These are phyloP conservation scores for Alternaria ventricosa DNA, from an alignment of 2,329 filamentous ascomycete species.

Conservation along the genomic window DNA sequence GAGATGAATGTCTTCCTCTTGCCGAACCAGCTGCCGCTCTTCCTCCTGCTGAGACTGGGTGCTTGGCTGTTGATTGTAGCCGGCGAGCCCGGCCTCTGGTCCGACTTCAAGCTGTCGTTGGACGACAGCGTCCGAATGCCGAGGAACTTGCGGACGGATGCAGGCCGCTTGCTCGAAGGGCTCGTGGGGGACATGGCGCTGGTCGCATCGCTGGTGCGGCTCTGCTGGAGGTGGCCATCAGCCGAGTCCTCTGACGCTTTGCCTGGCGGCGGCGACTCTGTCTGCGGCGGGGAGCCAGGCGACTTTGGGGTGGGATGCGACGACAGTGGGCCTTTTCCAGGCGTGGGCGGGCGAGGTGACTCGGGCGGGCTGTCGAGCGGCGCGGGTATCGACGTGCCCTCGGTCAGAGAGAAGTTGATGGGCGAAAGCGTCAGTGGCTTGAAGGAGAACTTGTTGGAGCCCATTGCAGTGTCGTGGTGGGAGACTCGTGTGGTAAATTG, in stretches of 20 bases:
- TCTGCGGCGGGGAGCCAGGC: conserved; percentile 31
- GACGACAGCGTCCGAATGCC: conserved; percentile 48
- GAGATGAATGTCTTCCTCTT: conserved; percentile 46
- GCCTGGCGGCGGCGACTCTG: conserved; percentile 24
- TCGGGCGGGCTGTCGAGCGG: conserved; percentile 50
- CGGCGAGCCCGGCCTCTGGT: conserved; percentile 44
- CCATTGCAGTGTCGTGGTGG: conserved; percentile 25
- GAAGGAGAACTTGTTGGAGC: conserved; percentile 35
- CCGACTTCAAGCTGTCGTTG: conserved; percentile 45
- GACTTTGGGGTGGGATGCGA: conserved; percentile 51
- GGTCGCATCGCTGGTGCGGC: conserved; percentile 38
- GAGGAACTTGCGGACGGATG: conserved; percentile 51
- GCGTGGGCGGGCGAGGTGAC: conserved; percentile 47
- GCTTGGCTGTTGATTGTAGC: conserved; percentile 42
- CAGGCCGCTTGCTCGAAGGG: conserved; percentile 42
- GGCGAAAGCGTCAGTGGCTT: conserved; percentile 47
- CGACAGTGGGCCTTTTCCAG: conserved; percentile 48
- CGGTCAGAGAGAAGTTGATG: conserved; percentile 52
- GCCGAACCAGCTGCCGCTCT: conserved; percentile 51
- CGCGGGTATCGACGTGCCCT: conserved; percentile 51
- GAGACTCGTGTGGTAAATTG: background rate
- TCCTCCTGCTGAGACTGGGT: conserved; percentile 42
- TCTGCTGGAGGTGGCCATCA: conserved; percentile 24
- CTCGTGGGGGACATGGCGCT: conserved; percentile 43
- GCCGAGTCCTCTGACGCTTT: conserved; percentile 27